Evolutionary conservation across 306 rosid genomes (phyloP).

Genomic region (Chamaecrista fasciculata): DNA sequence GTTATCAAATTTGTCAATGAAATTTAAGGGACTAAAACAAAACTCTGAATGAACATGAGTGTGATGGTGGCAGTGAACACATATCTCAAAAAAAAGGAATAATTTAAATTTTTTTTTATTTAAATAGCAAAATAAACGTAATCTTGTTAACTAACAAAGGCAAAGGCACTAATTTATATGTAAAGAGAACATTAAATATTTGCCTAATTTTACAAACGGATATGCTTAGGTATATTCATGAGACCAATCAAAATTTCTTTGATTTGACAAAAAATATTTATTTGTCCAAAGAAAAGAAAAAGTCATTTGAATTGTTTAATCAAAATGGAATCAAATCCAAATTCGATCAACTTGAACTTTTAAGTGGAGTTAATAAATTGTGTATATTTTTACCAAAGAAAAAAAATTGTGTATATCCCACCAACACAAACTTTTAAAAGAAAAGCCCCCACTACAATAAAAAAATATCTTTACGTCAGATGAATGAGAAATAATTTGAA

Average conservation of each 20-base stretch:
- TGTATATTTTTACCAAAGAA: no score
- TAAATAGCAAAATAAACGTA: no score
- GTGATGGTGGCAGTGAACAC: no score
- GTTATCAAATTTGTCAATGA: neutral
- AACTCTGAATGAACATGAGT: no score
- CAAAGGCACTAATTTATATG: no score
- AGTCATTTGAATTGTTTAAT: neutral
- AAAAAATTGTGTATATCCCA: neutral
- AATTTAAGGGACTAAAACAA: no score
- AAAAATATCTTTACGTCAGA: no score
- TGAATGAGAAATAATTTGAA: no score
- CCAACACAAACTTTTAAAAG: neutral
- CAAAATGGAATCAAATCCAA: neutral
- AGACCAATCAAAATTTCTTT: neutral
- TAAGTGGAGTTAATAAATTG: neutral
- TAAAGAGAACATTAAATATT: neutral
- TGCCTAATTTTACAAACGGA: neutral
- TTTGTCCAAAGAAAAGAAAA: neutral
- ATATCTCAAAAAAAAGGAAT: no score
- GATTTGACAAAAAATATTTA: neutral
- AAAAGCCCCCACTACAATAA: no score
- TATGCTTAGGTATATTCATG: neutral
- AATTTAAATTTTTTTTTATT: no score
- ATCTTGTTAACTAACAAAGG: no score
- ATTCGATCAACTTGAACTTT: neutral